phyloP scores from a whole-genome alignment of 2,329 filamentous ascomycete species.

The Pseudogymnoascus sp. region DNA sequence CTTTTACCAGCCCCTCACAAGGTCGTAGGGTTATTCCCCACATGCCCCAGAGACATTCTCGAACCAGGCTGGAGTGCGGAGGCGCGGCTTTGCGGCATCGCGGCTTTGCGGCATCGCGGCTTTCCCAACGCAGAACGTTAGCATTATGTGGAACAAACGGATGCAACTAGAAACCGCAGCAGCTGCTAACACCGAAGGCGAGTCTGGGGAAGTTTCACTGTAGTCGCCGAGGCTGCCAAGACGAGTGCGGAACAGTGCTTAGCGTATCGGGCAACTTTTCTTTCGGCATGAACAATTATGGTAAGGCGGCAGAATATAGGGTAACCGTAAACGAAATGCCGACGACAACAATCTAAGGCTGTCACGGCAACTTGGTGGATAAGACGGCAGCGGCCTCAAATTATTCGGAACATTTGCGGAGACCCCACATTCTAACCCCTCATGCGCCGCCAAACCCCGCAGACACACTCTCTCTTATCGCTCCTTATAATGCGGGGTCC shows the following conservation, averaged over 20 bases:
- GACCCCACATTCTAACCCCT: neutral
- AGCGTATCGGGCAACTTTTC: neutral
- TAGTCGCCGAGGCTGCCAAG: neutral
- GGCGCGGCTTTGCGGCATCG: neutral
- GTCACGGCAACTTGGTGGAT: neutral
- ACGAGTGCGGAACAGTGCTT: neutral
- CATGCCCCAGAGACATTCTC: neutral
- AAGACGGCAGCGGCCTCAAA: neutral
- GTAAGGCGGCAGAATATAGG: neutral
- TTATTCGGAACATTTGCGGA: neutral
- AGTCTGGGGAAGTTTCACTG: neutral
- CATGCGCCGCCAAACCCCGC: neutral
- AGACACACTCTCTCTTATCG: neutral
- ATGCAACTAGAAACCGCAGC: neutral
- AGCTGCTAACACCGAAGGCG: neutral
- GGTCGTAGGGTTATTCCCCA: neutral
- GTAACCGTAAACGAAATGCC: conserved; percentile 1
- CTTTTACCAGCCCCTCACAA: neutral
- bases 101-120: neutral
- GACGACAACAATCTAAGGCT: neutral
- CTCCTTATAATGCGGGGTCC: conserved; percentile 1
- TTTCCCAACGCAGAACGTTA: neutral
- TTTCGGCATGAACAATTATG: neutral
- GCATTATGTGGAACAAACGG: neutral
- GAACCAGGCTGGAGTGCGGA: neutral